Conservation (phyloP, 768 basidiomycete genomes). For the Tylopilus intermedius region DNA sequence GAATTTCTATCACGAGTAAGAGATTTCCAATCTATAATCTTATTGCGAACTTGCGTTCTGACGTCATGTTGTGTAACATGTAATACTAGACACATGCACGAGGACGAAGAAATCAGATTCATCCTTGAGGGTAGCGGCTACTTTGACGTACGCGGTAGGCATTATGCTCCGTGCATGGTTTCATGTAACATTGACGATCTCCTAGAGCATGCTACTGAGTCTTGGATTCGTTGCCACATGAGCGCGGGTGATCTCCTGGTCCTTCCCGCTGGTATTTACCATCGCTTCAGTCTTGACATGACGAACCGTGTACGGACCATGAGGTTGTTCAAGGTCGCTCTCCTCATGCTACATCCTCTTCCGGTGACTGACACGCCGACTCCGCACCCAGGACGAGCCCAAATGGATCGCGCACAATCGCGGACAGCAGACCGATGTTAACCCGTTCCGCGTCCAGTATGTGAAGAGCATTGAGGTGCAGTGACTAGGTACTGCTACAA, state of each 20-base stretch:
- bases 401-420: constrained; percentile 78
- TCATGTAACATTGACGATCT: background rate
- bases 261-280: constrained; percentile 74
- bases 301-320: constrained; percentile 65
- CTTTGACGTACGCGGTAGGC: constrained; percentile 81
- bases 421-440: constrained; percentile 53
- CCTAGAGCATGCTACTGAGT: constrained; percentile 59
- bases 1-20: constrained; percentile 74
- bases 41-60: background rate
- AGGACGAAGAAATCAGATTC: constrained; percentile 92
- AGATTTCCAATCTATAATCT: background rate
- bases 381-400: constrained; percentile 62
- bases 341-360: background rate
- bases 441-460: constrained; percentile 58
- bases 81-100: constrained; percentile 76
- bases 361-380: background rate
- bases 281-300: constrained; percentile 87
- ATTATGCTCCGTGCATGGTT: background rate
- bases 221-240: constrained; percentile 79
- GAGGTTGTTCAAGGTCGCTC: constrained; percentile 73
- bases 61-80: background rate
- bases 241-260: constrained; percentile 60
- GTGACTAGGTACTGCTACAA: background rate
- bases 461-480: constrained; percentile 44
- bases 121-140: constrained; percentile 78